phyloP scores from a whole-genome alignment of 225 moss, liverwort and hornwort species.

The Polytrichum commune region DNA sequence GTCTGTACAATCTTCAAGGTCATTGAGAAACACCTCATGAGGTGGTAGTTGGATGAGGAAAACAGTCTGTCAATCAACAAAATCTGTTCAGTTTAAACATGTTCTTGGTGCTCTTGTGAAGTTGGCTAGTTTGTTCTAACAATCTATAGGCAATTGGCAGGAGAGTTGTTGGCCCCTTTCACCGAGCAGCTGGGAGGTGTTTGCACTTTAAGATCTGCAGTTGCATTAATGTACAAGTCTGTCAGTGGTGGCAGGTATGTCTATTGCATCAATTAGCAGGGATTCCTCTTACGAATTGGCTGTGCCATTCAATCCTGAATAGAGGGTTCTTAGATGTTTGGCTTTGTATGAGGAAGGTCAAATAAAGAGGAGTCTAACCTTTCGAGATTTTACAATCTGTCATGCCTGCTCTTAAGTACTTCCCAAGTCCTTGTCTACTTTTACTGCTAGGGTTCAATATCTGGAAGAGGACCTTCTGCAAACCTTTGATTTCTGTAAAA shows the following conservation, averaged over 20 bases:
- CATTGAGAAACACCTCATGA: too few species aligned
- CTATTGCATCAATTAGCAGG: neutral
- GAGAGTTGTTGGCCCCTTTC: slow-evolving; percentile 78
- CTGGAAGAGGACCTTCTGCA: too few species aligned
- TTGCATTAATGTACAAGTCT: slow-evolving; percentile 74
- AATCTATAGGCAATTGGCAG: slow-evolving; percentile 31
- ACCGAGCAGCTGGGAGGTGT: slow-evolving; percentile 49
- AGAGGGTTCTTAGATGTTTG: neutral
- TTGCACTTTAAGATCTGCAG: slow-evolving; percentile 59
- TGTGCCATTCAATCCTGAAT: neutral
- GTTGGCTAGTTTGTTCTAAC: neutral
- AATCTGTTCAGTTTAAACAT: neutral
- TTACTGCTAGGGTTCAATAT: too few species aligned
- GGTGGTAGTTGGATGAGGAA: too few species aligned
- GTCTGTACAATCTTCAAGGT: too few species aligned
- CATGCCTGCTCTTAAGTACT: neutral
- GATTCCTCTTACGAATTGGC: too few species aligned
- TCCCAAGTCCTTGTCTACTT: too few species aligned
- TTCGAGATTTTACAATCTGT: neutral
- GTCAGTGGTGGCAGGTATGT: slow-evolving; percentile 90
- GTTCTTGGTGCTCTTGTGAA: neutral
- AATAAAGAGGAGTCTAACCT: neutral
- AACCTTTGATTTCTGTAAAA: too few species aligned
- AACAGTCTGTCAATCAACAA: too few species aligned
- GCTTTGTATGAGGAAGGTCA: neutral